Evolutionary conservation across 306 rosid species (phyloP).

Genomic region (Canavalia ensiformis): DNA sequence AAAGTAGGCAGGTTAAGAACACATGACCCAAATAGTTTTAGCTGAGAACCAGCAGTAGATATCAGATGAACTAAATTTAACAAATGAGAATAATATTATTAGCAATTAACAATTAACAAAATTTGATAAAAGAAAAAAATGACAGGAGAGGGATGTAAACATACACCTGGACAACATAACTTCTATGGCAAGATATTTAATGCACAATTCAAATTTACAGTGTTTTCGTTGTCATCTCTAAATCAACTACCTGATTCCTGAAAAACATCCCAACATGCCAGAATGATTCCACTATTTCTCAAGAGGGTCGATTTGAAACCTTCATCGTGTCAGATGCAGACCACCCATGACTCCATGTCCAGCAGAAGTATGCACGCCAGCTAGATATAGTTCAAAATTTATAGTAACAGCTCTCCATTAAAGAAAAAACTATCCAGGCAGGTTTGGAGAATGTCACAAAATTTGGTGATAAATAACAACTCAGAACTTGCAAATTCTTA

Average conservation of each 20-base stretch:
- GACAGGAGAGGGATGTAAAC: conserved; percentile 13
- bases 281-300: conserved; percentile 51
- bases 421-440: conserved; percentile 59
- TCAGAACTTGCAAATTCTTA: conserved; percentile 61
- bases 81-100: conserved; percentile 52
- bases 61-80: conserved; percentile 37
- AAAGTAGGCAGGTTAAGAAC: not conserved
- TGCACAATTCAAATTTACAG: conserved; percentile 71
- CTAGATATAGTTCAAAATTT: conserved; percentile 65
- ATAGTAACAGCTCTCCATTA: conserved; percentile 54
- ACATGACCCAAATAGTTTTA: conserved; percentile 6
- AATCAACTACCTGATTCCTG: conserved; percentile 54
- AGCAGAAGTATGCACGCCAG: conserved; percentile 57
- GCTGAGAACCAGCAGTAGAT: conserved; percentile 14
- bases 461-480: conserved; percentile 49
- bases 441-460: conserved; percentile 61
- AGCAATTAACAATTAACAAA: conserved; percentile 51
- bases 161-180: conserved; percentile 55
- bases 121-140: conserved; percentile 40
- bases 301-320: conserved; percentile 55
- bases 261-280: conserved; percentile 43
- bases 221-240: conserved; percentile 64
- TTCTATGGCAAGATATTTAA: conserved; percentile 68
- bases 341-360: conserved; percentile 50
- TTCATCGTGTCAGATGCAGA: conserved; percentile 54